A percentile compares a stretch with the other conserved stretches of the same genome.
These are phyloP conservation scores for Jatropha curcas DNA, from an alignment of 345 rosid genomes.

Conservation along the genomic window DNA sequence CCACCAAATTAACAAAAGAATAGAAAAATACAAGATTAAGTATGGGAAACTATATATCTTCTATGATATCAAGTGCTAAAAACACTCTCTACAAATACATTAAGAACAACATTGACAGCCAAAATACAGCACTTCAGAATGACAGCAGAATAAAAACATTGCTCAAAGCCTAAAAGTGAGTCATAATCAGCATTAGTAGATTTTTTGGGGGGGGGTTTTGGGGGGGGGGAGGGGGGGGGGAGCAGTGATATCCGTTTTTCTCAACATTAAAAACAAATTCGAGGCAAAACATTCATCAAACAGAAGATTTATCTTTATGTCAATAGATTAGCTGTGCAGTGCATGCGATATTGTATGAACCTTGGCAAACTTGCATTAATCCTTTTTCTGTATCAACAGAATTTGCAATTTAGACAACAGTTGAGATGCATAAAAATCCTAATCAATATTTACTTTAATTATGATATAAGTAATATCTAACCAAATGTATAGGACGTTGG, in stretches of 20 bases:
- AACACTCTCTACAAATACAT: not conserved
- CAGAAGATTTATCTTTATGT: not conserved
- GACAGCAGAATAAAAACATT: not conserved
- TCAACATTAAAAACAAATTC: not conserved
- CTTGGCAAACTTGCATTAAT: not conserved
- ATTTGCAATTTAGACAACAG: not conserved
- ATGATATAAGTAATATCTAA: slow-evolving; percentile 35
- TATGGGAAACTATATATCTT: not conserved
- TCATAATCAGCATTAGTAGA: not conserved
- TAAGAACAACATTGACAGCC: not conserved
- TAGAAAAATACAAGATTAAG: slow-evolving; percentile 22
- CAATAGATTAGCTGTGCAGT: not conserved
- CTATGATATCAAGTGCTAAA: not conserved
- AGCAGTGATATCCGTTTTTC: not conserved
- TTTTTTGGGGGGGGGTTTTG: too few species aligned
- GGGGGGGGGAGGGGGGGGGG: too few species aligned
- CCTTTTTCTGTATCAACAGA: slow-evolving; percentile 9
- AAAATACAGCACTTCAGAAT: slow-evolving; percentile 6
- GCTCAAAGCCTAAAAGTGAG: not conserved
- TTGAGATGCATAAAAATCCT: not conserved
- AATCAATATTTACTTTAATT: slow-evolving; percentile 8
- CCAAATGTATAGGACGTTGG: slow-evolving; percentile 89
- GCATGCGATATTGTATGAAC: not conserved
- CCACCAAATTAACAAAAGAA: slow-evolving; percentile 25
- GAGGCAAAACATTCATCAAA: not conserved